Conservation (phyloP, 805 yeast genomes). For the Naumovozyma castellii region DNA sequence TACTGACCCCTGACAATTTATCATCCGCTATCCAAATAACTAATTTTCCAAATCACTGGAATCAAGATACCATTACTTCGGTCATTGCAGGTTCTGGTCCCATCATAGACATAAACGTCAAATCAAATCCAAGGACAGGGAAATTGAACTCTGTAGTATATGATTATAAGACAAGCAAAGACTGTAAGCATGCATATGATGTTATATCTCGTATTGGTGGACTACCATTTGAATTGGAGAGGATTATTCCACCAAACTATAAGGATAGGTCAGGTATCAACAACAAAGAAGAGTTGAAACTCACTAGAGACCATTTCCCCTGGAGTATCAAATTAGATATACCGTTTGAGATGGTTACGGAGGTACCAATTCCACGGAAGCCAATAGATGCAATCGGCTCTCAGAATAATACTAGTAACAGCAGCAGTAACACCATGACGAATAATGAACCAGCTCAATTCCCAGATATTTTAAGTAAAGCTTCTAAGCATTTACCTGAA, state of each 20-base stretch:
- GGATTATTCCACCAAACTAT: conserved; percentile 20
- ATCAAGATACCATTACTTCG: conserved; percentile 48
- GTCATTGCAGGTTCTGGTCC: conserved; percentile 68
- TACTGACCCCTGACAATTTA: conserved; percentile 24
- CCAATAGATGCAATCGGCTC: conserved; percentile 10
- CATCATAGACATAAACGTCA: conserved; percentile 46
- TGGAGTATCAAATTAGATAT: conserved; percentile 24
- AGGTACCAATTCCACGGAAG: conserved; percentile 27
- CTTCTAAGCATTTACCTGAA: conserved; percentile 48
- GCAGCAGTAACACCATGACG: conserved; percentile 2
- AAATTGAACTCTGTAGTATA: conserved; percentile 35
- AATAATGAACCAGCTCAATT: conserved; percentile 20
- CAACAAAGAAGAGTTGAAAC: conserved; percentile 5
- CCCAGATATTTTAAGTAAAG: conserved; percentile 43
- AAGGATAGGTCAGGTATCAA: conserved; percentile 5
- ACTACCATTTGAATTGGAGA: conserved; percentile 22
- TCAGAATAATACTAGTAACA: conserved; percentile 1
- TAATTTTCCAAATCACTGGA: conserved; percentile 65
- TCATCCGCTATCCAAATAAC: conserved; percentile 25
- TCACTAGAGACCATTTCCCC: conserved; percentile 27
- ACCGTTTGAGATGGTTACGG: conserved; percentile 29
- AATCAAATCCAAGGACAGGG: conserved; percentile 31
- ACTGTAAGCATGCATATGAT: conserved; percentile 22
- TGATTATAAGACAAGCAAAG: conserved; percentile 20
- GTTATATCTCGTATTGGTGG: conserved; percentile 19